Percentiles rank a stretch among this genome's conserved stretches.
Evolutionary conservation across 257 asterid species (phyloP).

Genomic region (Nicotiana noctiflora): DNA sequence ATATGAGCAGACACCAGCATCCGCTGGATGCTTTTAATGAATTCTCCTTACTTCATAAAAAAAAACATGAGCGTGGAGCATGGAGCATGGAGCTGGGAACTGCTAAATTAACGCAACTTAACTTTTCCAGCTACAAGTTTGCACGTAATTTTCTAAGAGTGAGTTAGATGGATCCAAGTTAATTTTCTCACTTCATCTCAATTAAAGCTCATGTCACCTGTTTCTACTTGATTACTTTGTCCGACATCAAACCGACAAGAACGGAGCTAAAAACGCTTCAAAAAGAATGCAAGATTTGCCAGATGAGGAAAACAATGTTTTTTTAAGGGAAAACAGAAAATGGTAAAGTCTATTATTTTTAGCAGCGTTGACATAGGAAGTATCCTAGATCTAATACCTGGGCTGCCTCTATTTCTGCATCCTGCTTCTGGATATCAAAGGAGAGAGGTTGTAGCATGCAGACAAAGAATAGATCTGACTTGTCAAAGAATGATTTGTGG

Average conservation of each 20-base stretch:
- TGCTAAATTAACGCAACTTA: background rate
- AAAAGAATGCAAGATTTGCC: background rate
- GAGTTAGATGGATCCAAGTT: background rate
- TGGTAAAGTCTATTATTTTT: background rate
- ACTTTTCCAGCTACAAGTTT: background rate
- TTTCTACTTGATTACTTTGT: background rate
- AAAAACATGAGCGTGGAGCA: too few relatives aligned
- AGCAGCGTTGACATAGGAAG: background rate
- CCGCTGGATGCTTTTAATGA: too few relatives aligned
- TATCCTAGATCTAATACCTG: constrained; percentile 42
- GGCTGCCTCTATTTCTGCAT: constrained; percentile 91
- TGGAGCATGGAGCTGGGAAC: background rate
- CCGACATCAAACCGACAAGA: background rate
- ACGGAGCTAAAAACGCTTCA: background rate
- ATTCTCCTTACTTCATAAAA: too few relatives aligned
- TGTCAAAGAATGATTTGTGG: constrained; percentile 72
- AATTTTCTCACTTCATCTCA: background rate
- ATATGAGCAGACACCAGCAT: too few relatives aligned
- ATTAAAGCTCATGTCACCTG: background rate
- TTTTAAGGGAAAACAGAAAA: background rate
- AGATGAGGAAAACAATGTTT: background rate
- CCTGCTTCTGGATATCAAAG: constrained; percentile 60
- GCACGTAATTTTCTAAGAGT: background rate
- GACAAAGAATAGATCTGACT: constrained; percentile 82
- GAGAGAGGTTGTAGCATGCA: constrained; percentile 92